Evolutionary conservation across 1,139 yeast species (phyloP).

Genomic region (Trichomonascaceae sp.): DNA sequence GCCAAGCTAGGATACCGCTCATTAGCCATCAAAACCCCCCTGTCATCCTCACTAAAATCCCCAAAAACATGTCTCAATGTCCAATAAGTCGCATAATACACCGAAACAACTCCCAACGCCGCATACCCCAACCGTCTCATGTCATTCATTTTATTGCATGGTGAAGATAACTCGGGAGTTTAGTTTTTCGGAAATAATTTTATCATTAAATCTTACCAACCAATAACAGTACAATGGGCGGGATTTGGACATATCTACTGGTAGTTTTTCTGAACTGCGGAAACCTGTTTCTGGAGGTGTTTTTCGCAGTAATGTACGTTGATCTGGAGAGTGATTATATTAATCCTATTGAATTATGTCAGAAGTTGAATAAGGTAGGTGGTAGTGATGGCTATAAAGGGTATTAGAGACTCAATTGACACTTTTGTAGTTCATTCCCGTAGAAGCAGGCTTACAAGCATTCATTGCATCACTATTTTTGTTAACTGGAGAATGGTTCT

Average conservation of each 20-base stretch:
- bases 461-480: slow-evolving; percentile 59
- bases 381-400: too few relatives aligned
- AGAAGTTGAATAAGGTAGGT: slow-evolving; percentile 56
- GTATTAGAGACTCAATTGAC: too few relatives aligned
- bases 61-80: neutral
- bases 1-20: neutral
- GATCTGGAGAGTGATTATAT: slow-evolving; percentile 88
- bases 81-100: neutral
- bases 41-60: neutral
- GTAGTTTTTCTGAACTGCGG: slow-evolving; percentile 73
- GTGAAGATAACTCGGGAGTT: neutral
- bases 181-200: neutral
- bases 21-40: neutral
- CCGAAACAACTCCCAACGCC: neutral
- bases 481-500: slow-evolving; percentile 82
- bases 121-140: neutral
- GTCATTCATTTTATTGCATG: neutral
- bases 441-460: slow-evolving; percentile 79
- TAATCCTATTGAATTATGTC: slow-evolving; percentile 90
- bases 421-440: slow-evolving; percentile 50
- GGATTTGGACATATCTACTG: slow-evolving; percentile 21
- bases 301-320: slow-evolving; percentile 81
- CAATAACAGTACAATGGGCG: slow-evolving; percentile 4
- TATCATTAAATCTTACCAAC: neutral
- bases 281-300: slow-evolving; percentile 79